Base-by-base conservation (phyloP, 2,329 filamentous ascomycete species). In the Paraconiothyrium sp. region DNA sequence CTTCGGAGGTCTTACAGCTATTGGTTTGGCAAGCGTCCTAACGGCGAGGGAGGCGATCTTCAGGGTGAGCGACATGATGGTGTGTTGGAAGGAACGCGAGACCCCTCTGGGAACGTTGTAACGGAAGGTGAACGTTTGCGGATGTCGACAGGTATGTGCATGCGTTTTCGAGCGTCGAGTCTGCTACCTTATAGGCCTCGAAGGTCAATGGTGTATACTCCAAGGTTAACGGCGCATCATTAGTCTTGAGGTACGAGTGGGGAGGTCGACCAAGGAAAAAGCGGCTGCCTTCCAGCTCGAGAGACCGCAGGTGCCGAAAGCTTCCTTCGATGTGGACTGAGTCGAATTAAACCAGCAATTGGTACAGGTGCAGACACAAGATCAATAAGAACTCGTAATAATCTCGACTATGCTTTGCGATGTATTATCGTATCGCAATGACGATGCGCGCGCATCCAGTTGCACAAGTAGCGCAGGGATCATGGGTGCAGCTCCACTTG, bases 11-110 rank as follows among this genome's bases (percentile, higher is more conserved):
- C 84, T 70, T 82, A 90, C 89, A 66, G 87, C 88, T 72, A 91
- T 88, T 1, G 89, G 89, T 73, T 91, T 91, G 14, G 89, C 89
- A 32, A 89, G 80, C 1, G 89, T 90, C 61, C 88, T 84, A 61
- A 91, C 86, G 44, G 83, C 84, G 51, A 91, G 81, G 24, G 88
- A 90, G 35, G 86, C 86, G 67, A 91, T 84, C 74, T 91, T 91
- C 64, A 91, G 80, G 10, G 88, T 89, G 64, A 90, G 81, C 64
- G 87, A 89, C 87, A 89, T 89, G 65, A 7, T 41, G 39, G 14
- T 2, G 44, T 72, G 59, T 30, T 35, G 9, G n/a, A 7, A 46
- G 16, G 11, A 41, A 22, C 9, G 39, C n/a, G 30, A 13, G 41
- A 24, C 6, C 7, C 7, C 11, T 22, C 34, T 16, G 13, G 27